Conservation (phyloP, 1,284 basidiomycete species). For the Malassezia yamatoensis region DNA sequence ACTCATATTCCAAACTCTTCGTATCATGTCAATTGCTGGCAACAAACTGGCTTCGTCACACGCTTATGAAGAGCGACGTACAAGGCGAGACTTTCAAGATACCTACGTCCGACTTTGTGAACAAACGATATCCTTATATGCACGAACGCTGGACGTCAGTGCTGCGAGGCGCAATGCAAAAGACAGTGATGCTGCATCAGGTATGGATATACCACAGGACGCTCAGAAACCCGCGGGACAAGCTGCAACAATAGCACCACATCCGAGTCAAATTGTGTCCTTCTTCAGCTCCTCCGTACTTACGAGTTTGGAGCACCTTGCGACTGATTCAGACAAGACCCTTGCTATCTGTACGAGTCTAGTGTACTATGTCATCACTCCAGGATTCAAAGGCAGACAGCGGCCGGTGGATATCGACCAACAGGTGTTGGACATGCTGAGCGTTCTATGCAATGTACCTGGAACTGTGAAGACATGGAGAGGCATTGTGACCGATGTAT, state of each 20-base stretch:
- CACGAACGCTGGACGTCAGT: constrained; percentile 62
- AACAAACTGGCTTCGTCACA: constrained; percentile 66
- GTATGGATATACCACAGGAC: constrained; percentile 21
- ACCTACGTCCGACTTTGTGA: constrained; percentile 77
- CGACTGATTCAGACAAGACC: constrained; percentile 76
- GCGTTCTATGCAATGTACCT: constrained; percentile 67
- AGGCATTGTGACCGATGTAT: constrained; percentile 64
- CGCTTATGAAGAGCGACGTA: constrained; percentile 74
- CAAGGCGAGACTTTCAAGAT: constrained; percentile 88
- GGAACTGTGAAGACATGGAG: constrained; percentile 77
- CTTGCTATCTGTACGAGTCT: constrained; percentile 68
- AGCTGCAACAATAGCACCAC: not conserved
- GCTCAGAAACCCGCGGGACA: not conserved
- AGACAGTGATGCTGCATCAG: constrained; percentile 13
- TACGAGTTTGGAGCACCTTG: constrained; percentile 67
- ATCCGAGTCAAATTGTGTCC: constrained; percentile 47
- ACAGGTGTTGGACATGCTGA: constrained; percentile 56
- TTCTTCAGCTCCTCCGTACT: constrained; percentile 65
- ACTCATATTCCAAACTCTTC: constrained; percentile 66
- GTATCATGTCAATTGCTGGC: constrained; percentile 68
- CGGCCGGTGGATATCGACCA: constrained; percentile 49
- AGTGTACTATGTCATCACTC: constrained; percentile 72
- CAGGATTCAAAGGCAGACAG: constrained; percentile 59
- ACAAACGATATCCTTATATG: constrained; percentile 62
- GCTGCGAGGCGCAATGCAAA: not conserved